Evolutionary conservation across 306 rosid genomes (phyloP), one percentile per base, ranked within the genome.

Genomic region (Hippophae tibetana): DNA sequence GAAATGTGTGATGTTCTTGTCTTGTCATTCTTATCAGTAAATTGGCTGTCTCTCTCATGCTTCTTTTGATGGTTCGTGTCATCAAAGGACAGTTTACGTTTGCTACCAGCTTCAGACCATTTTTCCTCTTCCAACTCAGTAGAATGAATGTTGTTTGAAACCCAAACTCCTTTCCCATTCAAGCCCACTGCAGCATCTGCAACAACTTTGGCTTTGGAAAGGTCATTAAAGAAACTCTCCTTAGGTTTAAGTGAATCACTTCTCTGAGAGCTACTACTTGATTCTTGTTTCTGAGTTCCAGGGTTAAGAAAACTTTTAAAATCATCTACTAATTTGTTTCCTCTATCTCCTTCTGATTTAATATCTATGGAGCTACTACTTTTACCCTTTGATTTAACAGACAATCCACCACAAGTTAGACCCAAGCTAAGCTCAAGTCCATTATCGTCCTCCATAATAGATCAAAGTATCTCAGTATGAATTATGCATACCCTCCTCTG

Each of bases 381-480:
- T 84, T 82, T 93, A 72, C 75, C 69, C 80, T 86, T 89, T 57
- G 87, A 55, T 74, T 89, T 93, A 64, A 43, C 74, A 58, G 97
- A 82, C 40, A 81, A 79, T 69, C 97, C 95, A 56, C 97, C 94
- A 61, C 50, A 89, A 60, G 90, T 84, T 42, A 93, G 81, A 77
- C 97, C 95, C 82, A 93, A 79, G 72, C 99, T 86, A 67, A 93
- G 96, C 80, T 93, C 99, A 71, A 93, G 94, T 66, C 89, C 99
- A 27, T 72, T 81, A 11, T 93, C 97, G 73, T 89, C 95, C 62
- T 89, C 99, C 99, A 93, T 93, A 72, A 55, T 58, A 62, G 42
- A 47, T 8, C 50, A 25, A 67, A 58, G 54, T 45, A 64, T 67
- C 62, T 58, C 56, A 44, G 62, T 60, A 66, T 64, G 65, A 53